phyloP scores from a whole-genome alignment of 805 yeast genomes.

The Hanseniaspora lachancei region DNA sequence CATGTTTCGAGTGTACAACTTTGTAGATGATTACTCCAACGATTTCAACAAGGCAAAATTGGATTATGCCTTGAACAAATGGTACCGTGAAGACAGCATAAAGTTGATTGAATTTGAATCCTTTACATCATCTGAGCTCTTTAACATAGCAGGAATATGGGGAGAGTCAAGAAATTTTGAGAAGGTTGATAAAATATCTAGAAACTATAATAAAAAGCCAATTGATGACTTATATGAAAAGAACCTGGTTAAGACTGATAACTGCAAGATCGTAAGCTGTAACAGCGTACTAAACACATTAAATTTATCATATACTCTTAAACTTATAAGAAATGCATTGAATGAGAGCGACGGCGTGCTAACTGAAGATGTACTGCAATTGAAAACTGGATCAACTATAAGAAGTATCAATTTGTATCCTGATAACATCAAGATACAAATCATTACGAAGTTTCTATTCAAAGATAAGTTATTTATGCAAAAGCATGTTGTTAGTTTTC shows the following conservation, averaged over 20 bases:
- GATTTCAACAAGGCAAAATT: background rate
- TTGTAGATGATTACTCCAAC: slow-evolving; percentile 2
- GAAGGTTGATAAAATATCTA: background rate
- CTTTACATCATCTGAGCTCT: background rate
- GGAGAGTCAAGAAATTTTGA: background rate
- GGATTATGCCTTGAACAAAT: background rate
- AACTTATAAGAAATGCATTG: background rate
- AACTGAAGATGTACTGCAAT: slow-evolving; percentile 7
- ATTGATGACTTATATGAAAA: slow-evolving; percentile 10
- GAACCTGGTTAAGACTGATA: slow-evolving; percentile 10
- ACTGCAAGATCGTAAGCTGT: background rate
- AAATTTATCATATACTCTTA: slow-evolving; percentile 3
- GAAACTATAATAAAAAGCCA: slow-evolving; percentile 7
- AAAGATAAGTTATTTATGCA: background rate
- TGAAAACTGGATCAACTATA: background rate
- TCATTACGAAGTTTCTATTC: background rate
- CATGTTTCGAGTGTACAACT: background rate
- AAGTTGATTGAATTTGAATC: slow-evolving; percentile 8
- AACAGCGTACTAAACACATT: background rate
- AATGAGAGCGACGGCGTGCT: background rate
- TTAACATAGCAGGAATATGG: slow-evolving; percentile 12
- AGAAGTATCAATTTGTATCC: slow-evolving; percentile 6
- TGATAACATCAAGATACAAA: background rate
- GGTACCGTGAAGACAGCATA: slow-evolving; percentile 1
- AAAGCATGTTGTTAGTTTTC: background rate